A percentile compares a stretch with the other conserved stretches of the same genome.
These are phyloP conservation scores for Suillus paluster DNA, from an alignment of 768 basidiomycete species.

Conservation along the genomic window DNA sequence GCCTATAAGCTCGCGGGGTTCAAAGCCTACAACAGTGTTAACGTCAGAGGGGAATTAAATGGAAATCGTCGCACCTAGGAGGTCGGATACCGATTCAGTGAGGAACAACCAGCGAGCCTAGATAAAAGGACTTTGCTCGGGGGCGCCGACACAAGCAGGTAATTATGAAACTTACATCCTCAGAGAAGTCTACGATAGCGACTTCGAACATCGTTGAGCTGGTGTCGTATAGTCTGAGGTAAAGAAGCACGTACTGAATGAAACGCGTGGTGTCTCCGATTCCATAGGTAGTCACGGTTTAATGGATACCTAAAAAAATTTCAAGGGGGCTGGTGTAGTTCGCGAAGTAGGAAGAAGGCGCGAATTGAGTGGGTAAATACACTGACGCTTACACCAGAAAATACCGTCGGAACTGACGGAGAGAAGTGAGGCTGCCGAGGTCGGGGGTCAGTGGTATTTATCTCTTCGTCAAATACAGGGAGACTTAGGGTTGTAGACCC, in stretches of 20 bases:
- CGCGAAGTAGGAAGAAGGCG: neutral
- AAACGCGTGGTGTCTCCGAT: constrained; percentile 60
- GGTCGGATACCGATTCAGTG: constrained; percentile 66
- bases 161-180: constrained; percentile 51
- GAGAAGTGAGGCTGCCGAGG: neutral
- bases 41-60: neutral
- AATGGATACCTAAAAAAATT: neutral
- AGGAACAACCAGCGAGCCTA: constrained; percentile 72
- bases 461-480: neutral
- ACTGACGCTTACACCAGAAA: neutral
- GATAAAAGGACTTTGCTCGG: constrained; percentile 13
- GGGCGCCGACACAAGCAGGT: neutral
- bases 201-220: constrained; percentile 46
- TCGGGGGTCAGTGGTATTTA: neutral
- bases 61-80: constrained; percentile 51
- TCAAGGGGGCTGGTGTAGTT: neutral
- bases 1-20: constrained; percentile 73
- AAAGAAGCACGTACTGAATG: constrained; percentile 66
- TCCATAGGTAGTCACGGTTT: constrained; percentile 38
- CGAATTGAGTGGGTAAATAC: neutral
- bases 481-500: constrained; percentile 1
- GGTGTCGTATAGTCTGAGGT: neutral
- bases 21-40: constrained; percentile 56
- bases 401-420: neutral
- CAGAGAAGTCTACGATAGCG: constrained; percentile 80